Evolutionary conservation across 1,139 yeast genomes (phyloP), one percentile per base, ranked within the genome.

Genomic region (Candida labiduridarum): DNA sequence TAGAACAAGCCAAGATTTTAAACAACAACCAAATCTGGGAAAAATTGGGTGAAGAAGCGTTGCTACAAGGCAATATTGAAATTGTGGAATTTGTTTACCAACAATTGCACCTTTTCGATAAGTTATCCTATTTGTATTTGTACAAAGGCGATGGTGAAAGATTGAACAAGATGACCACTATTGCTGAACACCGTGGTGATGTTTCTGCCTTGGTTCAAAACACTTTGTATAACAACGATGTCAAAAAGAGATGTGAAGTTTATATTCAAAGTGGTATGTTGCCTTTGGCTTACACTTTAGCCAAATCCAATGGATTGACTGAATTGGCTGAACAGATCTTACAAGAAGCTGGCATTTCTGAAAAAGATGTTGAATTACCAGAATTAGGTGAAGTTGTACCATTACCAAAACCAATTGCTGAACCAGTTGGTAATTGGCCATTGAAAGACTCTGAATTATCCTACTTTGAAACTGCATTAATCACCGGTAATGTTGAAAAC

Each of bases 201-300:
- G 70, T 80, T 47, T 82, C 90, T 41, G 85, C 96, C 42, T 79
- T 91, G 61, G 80, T 94, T 61, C 96, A 90, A 64, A 91, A 91
- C 60, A 83, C 96, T 22, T 72, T 94, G 53, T 94, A 87, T 70
- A 79, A 82, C 61, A 85, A 87, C 62, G 88, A 91, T 54, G 78
- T 85, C 36, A 85, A 86, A 63, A 83, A 86, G 65, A 85, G 97
- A 67, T 83, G 94, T 45, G 80, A 83, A 59, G 82, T 88, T 31
- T 84, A 88, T 62, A 80, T 87, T 49, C 84, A 87, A 59, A 84
- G 88, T 51, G 97, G 97, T 27, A 79, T 92, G 72, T 72, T 81
- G 50, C 94, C 99, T 8, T 80, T 95, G 62, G 99, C 99, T 1
- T 95, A 91, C 67, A 89, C 97, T 27, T 80, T 92, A 56, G 98